A percentile compares a stretch with the other conserved stretches of the same genome.
Evolutionary conservation across 495 filamentous ascomycete genomes (phyloP).

Genomic region (Aspergillus carlsbadensis): DNA sequence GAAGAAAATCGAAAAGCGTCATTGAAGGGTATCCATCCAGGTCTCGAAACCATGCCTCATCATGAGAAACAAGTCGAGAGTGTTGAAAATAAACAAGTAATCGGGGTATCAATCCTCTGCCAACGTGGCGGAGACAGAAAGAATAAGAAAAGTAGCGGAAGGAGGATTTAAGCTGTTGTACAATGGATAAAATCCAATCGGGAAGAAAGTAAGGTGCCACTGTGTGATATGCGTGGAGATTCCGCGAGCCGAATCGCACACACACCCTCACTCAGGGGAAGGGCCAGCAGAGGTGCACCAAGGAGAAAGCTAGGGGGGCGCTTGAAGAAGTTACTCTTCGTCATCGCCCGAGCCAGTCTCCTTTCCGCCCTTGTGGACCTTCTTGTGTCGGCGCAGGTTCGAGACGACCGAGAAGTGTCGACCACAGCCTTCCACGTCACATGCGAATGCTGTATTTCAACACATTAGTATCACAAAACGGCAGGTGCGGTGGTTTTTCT

Average conservation of each 20-base stretch:
- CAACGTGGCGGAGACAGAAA: conserved; percentile 23
- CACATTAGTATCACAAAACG: conserved; percentile 34
- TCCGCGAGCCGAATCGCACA: conserved; percentile 9
- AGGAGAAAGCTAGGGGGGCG: conserved; percentile 2
- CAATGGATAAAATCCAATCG: conserved; percentile 30
- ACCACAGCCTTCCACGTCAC: conserved; percentile 93
- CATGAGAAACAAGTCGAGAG: conserved; percentile 21
- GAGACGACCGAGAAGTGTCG: conserved; percentile 98
- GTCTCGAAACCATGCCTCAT: conserved; percentile 30
- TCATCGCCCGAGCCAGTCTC: conserved; percentile 45
- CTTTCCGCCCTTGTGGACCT: conserved; percentile 88
- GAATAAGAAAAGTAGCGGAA: conserved; percentile 25
- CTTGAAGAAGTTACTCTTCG: conserved; percentile 37
- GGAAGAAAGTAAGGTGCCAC: conserved; percentile 14
- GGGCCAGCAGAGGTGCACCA: conserved; percentile 15
- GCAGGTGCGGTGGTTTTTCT: conserved; percentile 1
- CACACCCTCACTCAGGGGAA: conserved; percentile 1
- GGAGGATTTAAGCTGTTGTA: conserved; percentile 41
- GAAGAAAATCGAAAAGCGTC: conserved; percentile 25
- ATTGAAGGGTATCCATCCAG: conserved; percentile 20
- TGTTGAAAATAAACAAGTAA: conserved; percentile 8
- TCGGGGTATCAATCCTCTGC: conserved; percentile 35
- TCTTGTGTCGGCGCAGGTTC: conserved; percentile 90
- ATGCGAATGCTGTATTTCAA: conserved; percentile 70
- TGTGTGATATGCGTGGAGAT: conserved; percentile 7